Percentiles rank a stretch among this genome's conserved stretches.
These are phyloP conservation scores for Paralagenidium karlingii DNA, from an alignment of 352 stramenopile species.

Conservation along the genomic window DNA sequence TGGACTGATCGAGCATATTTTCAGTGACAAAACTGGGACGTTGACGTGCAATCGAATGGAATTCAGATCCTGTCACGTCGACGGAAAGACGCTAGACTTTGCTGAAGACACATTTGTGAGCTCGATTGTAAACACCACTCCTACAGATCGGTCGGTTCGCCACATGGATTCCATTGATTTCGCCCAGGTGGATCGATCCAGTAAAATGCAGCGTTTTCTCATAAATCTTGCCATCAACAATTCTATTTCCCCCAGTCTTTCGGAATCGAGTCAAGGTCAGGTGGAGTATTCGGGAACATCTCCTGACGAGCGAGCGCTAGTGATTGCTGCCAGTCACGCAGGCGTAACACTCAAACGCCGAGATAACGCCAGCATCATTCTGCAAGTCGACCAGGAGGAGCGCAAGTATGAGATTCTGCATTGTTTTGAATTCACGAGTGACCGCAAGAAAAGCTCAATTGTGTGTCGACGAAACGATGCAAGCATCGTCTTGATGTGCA, in stretches of 20 bases:
- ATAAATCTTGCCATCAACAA: slow-evolving; percentile 53
- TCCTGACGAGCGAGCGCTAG: slow-evolving; percentile 60
- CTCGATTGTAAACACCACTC: slow-evolving; percentile 65
- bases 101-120: slow-evolving; percentile 25
- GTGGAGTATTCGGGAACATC: slow-evolving; percentile 69
- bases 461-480: slow-evolving; percentile 19
- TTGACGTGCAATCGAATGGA: slow-evolving; percentile 90
- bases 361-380: slow-evolving; percentile 13
- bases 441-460: slow-evolving; percentile 58
- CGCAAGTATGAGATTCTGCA: slow-evolving; percentile 31
- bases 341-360: slow-evolving; percentile 23
- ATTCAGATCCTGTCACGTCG: slow-evolving; percentile 88
- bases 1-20: slow-evolving; percentile 94
- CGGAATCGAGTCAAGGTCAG: neutral
- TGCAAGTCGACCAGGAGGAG: slow-evolving; percentile 16
- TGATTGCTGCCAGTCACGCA: slow-evolving; percentile 28
- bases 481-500: slow-evolving; percentile 34
- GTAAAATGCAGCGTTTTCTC: slow-evolving; percentile 23
- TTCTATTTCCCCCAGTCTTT: slow-evolving; percentile 22
- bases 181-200: too few relatives aligned
- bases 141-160: slow-evolving; percentile 20
- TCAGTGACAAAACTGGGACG: slow-evolving; percentile 91
- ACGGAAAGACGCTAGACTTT: slow-evolving; percentile 48
- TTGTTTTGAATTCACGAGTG: slow-evolving; percentile 45
- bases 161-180: slow-evolving; percentile 72